Conservation (phyloP, 495 filamentous ascomycete species). For the Wilcoxina mikolae region DNA sequence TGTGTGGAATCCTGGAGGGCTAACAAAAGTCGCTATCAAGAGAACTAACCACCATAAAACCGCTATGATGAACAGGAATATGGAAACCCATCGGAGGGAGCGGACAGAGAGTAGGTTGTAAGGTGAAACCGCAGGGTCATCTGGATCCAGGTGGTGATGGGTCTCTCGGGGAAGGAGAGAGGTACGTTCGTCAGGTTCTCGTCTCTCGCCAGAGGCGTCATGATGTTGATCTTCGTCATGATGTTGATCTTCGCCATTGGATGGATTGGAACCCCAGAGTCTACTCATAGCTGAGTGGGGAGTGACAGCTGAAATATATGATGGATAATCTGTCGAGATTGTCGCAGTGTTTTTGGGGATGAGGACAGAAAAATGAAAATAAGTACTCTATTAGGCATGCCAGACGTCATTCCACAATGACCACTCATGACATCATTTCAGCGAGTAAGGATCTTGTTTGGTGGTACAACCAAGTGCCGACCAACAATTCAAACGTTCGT, state of each 20-base stretch:
- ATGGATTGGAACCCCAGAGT: constrained; percentile 4
- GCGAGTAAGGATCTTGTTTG: too few relatives aligned
- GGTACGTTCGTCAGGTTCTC: constrained; percentile 52
- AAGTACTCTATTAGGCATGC: too few relatives aligned
- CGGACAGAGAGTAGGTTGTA: constrained; percentile 91
- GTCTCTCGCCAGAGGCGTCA: not conserved
- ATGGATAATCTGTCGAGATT: too few relatives aligned
- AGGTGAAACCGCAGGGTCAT: constrained; percentile 90
- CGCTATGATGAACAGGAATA: constrained; percentile 55
- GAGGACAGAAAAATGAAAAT: too few relatives aligned
- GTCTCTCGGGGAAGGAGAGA: constrained; percentile 44
- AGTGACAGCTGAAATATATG: too few relatives aligned
- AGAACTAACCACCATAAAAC: constrained; percentile 86
- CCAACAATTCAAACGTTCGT: too few relatives aligned
- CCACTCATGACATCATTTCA: too few relatives aligned
- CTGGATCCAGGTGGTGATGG: constrained; percentile 60
- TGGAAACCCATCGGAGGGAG: constrained; percentile 54
- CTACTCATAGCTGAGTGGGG: not conserved
- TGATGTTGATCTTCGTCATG: not conserved
- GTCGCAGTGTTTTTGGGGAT: too few relatives aligned
- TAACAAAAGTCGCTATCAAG: constrained; percentile 74
- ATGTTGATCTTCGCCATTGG: not conserved
- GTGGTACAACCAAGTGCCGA: too few relatives aligned
- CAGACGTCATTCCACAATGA: too few relatives aligned
- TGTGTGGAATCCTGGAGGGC: constrained; percentile 66